Conservation (phyloP, 1,284 basidiomycete genomes). For the Trichosporon coremiiforme region DNA sequence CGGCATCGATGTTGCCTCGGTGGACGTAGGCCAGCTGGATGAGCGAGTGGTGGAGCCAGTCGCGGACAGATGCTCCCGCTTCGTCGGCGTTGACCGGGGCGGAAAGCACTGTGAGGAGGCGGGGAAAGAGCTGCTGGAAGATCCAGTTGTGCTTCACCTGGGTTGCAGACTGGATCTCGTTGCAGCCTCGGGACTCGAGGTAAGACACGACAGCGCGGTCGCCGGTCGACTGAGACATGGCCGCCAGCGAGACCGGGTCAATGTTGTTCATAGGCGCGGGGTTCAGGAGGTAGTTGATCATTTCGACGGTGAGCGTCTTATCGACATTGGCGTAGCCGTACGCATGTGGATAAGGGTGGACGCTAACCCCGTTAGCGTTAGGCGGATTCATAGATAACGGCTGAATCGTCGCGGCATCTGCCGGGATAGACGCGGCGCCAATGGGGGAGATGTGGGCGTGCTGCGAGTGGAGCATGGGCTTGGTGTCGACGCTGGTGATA, state of each 20-base stretch:
- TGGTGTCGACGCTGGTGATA: constrained; percentile 11
- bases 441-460: constrained; percentile 1
- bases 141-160: constrained; percentile 35
- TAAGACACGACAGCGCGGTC: constrained; percentile 31
- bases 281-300: constrained; percentile 24
- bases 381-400: constrained; percentile 7
- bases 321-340: constrained; percentile 14
- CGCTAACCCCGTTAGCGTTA: not conserved
- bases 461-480: constrained; percentile 4
- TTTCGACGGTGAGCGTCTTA: constrained; percentile 1
- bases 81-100: constrained; percentile 18
- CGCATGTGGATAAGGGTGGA: not conserved
- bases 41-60: constrained; percentile 30
- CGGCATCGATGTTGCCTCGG: constrained; percentile 31
- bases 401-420: not conserved
- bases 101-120: constrained; percentile 25
- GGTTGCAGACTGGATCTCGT: constrained; percentile 30
- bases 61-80: constrained; percentile 19
- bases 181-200: constrained; percentile 33
- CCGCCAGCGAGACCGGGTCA: constrained; percentile 23
- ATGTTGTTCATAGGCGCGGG: constrained; percentile 22
- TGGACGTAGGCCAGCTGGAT: constrained; percentile 34
- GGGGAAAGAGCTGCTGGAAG: constrained; percentile 33
- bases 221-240: constrained; percentile 15
- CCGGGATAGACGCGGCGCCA: not conserved